A percentile compares a stretch with the other conserved stretches of the same genome.
These are phyloP conservation scores for Podila horticola DNA, from an alignment of 192 early-diverging fungal genomes.

Conservation along the genomic window DNA sequence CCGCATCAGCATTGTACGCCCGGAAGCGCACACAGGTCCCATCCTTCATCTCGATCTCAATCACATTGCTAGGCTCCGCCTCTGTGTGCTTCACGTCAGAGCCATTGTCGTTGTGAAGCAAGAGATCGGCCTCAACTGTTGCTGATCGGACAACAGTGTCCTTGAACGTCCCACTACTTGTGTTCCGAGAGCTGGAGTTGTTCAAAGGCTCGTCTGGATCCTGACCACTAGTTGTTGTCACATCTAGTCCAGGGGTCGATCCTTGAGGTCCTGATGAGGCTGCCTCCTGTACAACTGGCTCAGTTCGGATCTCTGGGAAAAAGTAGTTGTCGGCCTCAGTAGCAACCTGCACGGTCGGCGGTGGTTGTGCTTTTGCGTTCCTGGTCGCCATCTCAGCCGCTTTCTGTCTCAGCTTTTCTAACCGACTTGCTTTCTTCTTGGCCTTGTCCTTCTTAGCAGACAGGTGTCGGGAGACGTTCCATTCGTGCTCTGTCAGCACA, in stretches of 20 bases:
- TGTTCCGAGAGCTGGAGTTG: neutral
- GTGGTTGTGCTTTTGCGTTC: neutral
- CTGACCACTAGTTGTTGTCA: neutral
- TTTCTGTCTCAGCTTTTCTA: neutral
- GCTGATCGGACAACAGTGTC: conserved; percentile 15
- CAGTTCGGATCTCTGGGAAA: conserved; percentile 12
- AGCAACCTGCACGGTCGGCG: conserved; percentile 2
- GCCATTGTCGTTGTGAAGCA: conserved; percentile 22
- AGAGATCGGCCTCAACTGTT: conserved; percentile 14
- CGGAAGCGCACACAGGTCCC: conserved; percentile 39
- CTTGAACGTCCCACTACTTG: neutral
- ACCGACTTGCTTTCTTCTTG: neutral
- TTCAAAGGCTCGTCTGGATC: conserved; percentile 5
- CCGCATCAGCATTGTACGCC: conserved; percentile 37
- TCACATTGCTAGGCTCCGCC: conserved; percentile 31
- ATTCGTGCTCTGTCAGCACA: conserved; percentile 27
- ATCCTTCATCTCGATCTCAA: conserved; percentile 43
- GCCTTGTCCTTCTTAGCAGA: conserved; percentile 17
- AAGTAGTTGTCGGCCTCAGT: conserved; percentile 41
- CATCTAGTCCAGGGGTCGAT: neutral
- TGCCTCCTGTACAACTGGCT: neutral
- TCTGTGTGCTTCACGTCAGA: neutral
- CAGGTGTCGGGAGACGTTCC: conserved; percentile 18
- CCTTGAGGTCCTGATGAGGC: neutral
- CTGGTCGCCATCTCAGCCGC: neutral